These are phyloP conservation scores for Hyparrhenia diplandra DNA, from an alignment of 176 grass and related monocot species.

Conservation along the genomic window DNA sequence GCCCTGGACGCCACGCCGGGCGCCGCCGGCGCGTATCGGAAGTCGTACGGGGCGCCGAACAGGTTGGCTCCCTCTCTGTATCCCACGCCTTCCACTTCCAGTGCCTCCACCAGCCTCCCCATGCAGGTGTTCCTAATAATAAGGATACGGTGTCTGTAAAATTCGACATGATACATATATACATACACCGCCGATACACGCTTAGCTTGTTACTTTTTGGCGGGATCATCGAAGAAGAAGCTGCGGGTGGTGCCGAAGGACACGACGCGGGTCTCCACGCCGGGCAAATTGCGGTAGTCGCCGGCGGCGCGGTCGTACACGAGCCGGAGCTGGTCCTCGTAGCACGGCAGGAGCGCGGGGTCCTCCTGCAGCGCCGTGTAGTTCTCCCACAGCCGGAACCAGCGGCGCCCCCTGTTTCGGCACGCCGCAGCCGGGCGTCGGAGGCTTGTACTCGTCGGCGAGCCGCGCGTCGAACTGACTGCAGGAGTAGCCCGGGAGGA, in stretches of 20 bases:
- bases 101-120: not conserved
- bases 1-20: slow-evolving; percentile 6
- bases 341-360: not conserved
- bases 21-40: slow-evolving; percentile 27
- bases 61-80: slow-evolving; percentile 37
- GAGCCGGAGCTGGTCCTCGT: not conserved
- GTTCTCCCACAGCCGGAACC: slow-evolving; percentile 19
- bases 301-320: not conserved
- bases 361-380: not conserved
- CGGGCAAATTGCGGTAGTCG: not conserved
- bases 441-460: not conserved
- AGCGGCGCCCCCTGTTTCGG: not conserved
- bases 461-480: not conserved
- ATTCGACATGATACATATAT: too few species aligned
- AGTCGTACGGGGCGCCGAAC: slow-evolving; percentile 55
- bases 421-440: not conserved
- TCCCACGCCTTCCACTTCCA: slow-evolving; percentile 16
- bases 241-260: not conserved
- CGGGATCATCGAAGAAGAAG: not conserved
- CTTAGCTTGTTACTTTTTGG: not conserved
- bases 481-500: not conserved
- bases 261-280: not conserved
- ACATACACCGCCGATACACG: too few species aligned
- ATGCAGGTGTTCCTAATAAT: not conserved
- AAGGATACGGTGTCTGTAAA: too few species aligned